phyloP scores from a whole-genome alignment of 768 basidiomycete genomes.

The Dendrothele bispora region DNA sequence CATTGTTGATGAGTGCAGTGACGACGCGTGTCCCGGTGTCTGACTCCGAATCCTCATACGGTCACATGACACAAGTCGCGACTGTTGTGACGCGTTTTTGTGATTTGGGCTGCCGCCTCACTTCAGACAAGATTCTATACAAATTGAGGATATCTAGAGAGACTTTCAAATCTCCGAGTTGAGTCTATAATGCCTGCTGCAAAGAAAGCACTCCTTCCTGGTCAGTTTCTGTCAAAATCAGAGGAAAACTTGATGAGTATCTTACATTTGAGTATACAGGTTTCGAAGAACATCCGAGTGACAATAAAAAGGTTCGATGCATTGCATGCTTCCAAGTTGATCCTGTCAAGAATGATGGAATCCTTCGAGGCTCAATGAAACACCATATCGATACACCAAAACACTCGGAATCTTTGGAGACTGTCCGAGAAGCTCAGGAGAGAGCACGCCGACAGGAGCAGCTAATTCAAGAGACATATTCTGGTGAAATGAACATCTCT shows the following conservation, averaged over 20 bases:
- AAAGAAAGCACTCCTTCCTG: neutral
- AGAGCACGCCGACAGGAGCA: neutral
- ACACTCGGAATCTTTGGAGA: neutral
- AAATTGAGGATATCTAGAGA: too few species aligned
- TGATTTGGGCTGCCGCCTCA: too few species aligned
- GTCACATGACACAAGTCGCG: too few species aligned
- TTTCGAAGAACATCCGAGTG: neutral
- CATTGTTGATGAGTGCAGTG: too few species aligned
- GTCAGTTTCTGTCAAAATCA: neutral
- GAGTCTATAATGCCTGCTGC: neutral
- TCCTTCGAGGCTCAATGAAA: constrained; percentile 1
- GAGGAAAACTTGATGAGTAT: neutral
- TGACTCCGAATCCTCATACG: too few species aligned
- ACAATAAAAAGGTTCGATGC: neutral
- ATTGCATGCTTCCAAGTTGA: neutral
- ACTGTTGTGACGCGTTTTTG: too few species aligned
- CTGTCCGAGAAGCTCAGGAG: neutral
- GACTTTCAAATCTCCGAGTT: too few species aligned
- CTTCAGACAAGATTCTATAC: too few species aligned
- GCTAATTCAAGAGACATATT: neutral
- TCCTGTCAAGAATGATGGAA: neutral
- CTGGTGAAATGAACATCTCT: neutral
- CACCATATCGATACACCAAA: neutral
- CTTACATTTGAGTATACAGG: neutral
- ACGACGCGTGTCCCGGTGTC: too few species aligned